These are phyloP conservation scores for Boletus rubropictus DNA, from an alignment of 768 basidiomycete species.

Conservation along the genomic window DNA sequence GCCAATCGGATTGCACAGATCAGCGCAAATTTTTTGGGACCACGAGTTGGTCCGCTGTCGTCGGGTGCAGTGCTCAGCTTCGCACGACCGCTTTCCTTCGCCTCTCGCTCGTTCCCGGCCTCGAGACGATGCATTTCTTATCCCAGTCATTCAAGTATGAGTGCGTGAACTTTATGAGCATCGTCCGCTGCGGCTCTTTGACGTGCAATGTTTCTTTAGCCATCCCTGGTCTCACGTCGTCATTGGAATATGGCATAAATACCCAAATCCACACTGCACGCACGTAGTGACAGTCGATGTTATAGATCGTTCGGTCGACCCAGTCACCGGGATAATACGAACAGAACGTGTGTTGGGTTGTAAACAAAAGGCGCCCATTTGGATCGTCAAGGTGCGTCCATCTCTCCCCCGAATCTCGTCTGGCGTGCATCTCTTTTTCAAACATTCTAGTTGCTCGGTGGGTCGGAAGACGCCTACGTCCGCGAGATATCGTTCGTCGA, in stretches of 20 bases:
- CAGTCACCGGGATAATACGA: constrained; percentile 80
- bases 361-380: constrained; percentile 85
- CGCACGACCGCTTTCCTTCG: constrained; percentile 20
- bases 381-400: constrained; percentile 83
- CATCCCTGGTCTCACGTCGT: constrained; percentile 90
- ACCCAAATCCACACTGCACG: constrained; percentile 88
- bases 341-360: constrained; percentile 88
- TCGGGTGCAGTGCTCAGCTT: constrained; percentile 9
- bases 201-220: constrained; percentile 36
- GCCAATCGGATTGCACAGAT: constrained; percentile 27
- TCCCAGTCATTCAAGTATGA: constrained; percentile 80
- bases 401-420: constrained; percentile 1
- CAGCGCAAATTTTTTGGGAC: constrained; percentile 14
- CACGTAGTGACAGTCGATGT: constrained; percentile 88
- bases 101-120: constrained; percentile 21
- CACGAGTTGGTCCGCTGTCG: constrained; percentile 6
- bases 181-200: constrained; percentile 1
- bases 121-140: constrained; percentile 71
- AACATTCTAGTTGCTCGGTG: constrained; percentile 68
- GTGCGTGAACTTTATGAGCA: constrained; percentile 41
- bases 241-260: constrained; percentile 93
- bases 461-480: constrained; percentile 90
- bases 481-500: constrained; percentile 93
- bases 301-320: constrained; percentile 76
- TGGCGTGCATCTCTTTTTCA: neutral